A percentile compares a stretch with the other conserved stretches of the same genome.
Evolutionary conservation across 2,329 filamentous ascomycete genomes (phyloP).

Genomic region (Geoglossum cookeanum): DNA sequence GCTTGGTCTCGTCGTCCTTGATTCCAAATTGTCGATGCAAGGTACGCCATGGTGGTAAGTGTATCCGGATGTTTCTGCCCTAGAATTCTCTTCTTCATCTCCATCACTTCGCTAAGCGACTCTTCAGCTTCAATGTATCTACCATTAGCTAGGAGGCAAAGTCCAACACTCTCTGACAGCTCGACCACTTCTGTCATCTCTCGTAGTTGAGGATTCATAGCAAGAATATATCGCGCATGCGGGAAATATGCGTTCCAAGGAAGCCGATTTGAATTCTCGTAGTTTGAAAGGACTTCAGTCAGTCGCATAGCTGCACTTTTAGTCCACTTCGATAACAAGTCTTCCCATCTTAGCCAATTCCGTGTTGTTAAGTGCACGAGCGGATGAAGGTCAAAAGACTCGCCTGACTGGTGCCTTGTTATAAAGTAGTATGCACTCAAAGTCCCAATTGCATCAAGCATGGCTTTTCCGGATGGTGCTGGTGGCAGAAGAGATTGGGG

Average conservation of each 20-base stretch:
- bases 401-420: conserved; percentile 1
- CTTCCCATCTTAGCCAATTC: not conserved
- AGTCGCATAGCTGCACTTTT: not conserved
- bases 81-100: not conserved
- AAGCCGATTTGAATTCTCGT: too few relatives aligned
- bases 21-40: not conserved
- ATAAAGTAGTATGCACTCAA: conserved; percentile 12
- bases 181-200: too few relatives aligned
- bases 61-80: not conserved
- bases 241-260: too few relatives aligned
- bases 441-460: conserved; percentile 8
- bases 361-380: conserved; percentile 4
- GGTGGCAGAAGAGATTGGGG: conserved; percentile 6
- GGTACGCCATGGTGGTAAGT: not conserved
- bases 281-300: too few relatives aligned
- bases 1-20: not conserved
- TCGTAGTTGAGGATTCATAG: too few relatives aligned
- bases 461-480: not conserved
- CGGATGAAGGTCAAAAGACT: conserved; percentile 10
- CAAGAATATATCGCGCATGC: too few relatives aligned
- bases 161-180: too few relatives aligned
- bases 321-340: not conserved
- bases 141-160: too few relatives aligned
- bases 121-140: too few relatives aligned
- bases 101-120: not conserved